Evolutionary conservation across 1,139 yeast species (phyloP).

Genomic region (Pichia sp.): DNA sequence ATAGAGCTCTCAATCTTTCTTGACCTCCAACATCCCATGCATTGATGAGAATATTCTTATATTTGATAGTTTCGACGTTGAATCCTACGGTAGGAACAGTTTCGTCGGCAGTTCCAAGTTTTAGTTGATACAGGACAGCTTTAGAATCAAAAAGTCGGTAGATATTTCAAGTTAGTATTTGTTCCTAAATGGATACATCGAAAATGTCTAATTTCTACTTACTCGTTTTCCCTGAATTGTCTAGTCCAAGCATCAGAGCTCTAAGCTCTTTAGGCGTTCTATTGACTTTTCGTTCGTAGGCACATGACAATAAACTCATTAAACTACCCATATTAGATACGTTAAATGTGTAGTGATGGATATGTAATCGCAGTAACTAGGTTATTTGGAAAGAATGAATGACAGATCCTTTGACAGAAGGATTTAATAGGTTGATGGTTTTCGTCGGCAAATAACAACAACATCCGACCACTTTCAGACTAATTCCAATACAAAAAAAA

Average conservation of each 20-base stretch:
- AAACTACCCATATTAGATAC: no score
- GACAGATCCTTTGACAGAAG: no score
- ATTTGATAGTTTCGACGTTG: conserved; percentile 87
- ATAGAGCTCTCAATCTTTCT: conserved; percentile 78
- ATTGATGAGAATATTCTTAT: conserved; percentile 80
- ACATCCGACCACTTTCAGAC: no score
- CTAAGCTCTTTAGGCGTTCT: conserved; percentile 37
- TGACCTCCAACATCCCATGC: conserved; percentile 99
- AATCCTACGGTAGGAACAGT: conserved; percentile 94
- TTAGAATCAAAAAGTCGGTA: neutral
- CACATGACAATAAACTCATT: no score
- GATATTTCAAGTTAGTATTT: conserved; percentile 3
- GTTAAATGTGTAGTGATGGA: no score
- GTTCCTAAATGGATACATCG: conserved; percentile 1
- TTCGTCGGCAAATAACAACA: no score
- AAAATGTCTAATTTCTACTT: conserved; percentile 16
- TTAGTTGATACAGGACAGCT: conserved; percentile 60
- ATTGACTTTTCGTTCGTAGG: neutral
- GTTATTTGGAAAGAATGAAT: no score
- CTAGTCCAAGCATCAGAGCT: conserved; percentile 85
- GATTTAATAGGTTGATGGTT: no score
- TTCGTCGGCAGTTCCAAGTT: conserved; percentile 65
- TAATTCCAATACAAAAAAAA: no score
- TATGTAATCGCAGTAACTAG: no score
- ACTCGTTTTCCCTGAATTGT: conserved; percentile 89